A percentile compares a stretch with the other conserved stretches of the same genome.
Evolutionary conservation across 441 rosid genomes (phyloP).

Genomic region (Eutrema salsugineum): DNA sequence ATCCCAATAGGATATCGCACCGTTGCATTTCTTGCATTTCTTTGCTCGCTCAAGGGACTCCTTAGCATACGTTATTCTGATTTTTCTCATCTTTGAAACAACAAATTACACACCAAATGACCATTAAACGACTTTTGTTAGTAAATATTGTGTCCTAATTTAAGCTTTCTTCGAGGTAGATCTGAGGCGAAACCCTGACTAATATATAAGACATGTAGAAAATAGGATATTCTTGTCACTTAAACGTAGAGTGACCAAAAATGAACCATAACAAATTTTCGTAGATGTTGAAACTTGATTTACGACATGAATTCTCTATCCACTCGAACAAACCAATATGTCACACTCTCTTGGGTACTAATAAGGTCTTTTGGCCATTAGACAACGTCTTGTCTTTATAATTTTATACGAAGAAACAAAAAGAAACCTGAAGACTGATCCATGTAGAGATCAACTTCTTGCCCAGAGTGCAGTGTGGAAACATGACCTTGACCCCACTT

Average conservation of each 20-base stretch:
- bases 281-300: background rate
- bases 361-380: background rate
- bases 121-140: background rate
- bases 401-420: background rate
- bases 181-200: background rate
- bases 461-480: conserved; percentile 19
- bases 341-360: background rate
- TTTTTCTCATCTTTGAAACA: no score
- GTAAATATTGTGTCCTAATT: background rate
- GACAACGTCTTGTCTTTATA: background rate
- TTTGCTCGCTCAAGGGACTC: no score
- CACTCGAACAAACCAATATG: background rate
- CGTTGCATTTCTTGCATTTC: no score
- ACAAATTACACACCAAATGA: background rate
- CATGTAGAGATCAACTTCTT: conserved; percentile 48
- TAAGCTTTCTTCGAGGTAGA: no score
- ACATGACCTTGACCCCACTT: conserved; percentile 58
- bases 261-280: background rate
- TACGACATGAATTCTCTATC: background rate
- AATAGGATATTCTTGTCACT: background rate
- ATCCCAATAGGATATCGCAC: no score
- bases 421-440: conserved; percentile 54
- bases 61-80: no score
- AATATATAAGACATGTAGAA: background rate
- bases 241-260: background rate